phyloP scores from a whole-genome alignment of 2,329 filamentous ascomycete species.

The Calonectria pseudoreteaudii region DNA sequence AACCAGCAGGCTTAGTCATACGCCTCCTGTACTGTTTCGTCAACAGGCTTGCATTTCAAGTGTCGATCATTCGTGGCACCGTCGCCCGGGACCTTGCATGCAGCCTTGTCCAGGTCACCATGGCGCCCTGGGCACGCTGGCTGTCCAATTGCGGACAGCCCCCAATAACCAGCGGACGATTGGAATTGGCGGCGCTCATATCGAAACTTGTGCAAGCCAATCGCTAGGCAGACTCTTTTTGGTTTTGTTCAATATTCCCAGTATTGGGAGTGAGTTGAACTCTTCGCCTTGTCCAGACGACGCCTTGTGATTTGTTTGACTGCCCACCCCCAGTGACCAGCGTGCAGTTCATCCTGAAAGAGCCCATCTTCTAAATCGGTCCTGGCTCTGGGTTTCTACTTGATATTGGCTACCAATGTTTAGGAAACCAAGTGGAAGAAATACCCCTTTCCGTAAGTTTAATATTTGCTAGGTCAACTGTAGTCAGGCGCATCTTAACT shows the following conservation, averaged over 20 bases:
- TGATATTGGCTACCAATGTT: neutral
- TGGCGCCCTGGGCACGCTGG: constrained; percentile 13
- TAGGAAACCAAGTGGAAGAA: neutral
- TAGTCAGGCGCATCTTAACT: neutral
- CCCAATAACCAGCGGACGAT: neutral
- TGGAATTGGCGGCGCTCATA: neutral
- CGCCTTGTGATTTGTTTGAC: neutral
- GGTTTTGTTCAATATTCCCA: neutral
- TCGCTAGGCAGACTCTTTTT: neutral
- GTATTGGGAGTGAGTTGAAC: neutral
- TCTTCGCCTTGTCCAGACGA: neutral
- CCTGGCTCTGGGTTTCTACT: no score
- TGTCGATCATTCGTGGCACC: constrained; percentile 36
- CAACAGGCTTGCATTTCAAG: constrained; percentile 20
- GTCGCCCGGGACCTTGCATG: constrained; percentile 42
- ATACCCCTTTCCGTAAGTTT: neutral
- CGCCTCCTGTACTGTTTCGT: constrained; percentile 18
- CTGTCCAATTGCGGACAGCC: constrained; percentile 23
- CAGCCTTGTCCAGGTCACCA: constrained; percentile 25
- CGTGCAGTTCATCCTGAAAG: neutral
- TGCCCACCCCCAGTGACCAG: neutral
- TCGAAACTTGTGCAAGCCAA: neutral
- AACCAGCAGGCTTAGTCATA: constrained; percentile 16
- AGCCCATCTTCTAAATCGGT: no score
- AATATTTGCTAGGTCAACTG: neutral